These are phyloP conservation scores for Mrakia frigida DNA, from an alignment of 768 basidiomycete genomes.

Conservation along the genomic window DNA sequence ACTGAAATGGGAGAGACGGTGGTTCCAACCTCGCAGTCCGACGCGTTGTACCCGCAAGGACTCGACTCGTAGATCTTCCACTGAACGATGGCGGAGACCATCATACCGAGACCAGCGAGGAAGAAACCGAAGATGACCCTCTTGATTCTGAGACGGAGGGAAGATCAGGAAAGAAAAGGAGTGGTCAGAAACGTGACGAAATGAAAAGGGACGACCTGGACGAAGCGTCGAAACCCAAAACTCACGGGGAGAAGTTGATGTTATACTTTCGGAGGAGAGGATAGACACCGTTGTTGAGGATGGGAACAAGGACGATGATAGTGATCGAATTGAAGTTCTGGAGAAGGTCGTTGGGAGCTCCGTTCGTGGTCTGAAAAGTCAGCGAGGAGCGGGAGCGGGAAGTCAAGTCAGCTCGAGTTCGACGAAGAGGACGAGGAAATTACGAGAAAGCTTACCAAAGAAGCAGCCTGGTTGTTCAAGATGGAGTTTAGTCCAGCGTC, in stretches of 20 bases:
- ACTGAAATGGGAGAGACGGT: slow-evolving; percentile 12
- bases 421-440: too few species aligned
- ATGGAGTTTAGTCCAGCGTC: slow-evolving; percentile 35
- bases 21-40: slow-evolving; percentile 20
- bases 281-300: slow-evolving; percentile 42
- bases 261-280: slow-evolving; percentile 37
- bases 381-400: too few species aligned
- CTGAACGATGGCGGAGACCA: slow-evolving; percentile 40
- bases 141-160: slow-evolving; percentile 22
- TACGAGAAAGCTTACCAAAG: slow-evolving; percentile 29
- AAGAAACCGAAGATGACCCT: slow-evolving; percentile 34
- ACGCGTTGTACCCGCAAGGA: slow-evolving; percentile 41
- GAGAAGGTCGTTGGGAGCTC: slow-evolving; percentile 41
- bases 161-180: too few species aligned
- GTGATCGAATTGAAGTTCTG: slow-evolving; percentile 41
- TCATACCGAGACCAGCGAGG: slow-evolving; percentile 1
- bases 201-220: too few species aligned
- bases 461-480: slow-evolving; percentile 13
- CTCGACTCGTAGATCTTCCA: slow-evolving; percentile 40
- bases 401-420: too few species aligned
- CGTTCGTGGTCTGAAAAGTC: slow-evolving; percentile 35
- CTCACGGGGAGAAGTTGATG: slow-evolving; percentile 37
- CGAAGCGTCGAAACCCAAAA: too few species aligned
- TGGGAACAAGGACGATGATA: slow-evolving; percentile 33
- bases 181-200: too few species aligned